A percentile compares a stretch with the other conserved stretches of the same genome.
These are phyloP conservation scores for Phytophthora sojae DNA, from an alignment of 352 stramenopile genomes.

Conservation along the genomic window DNA sequence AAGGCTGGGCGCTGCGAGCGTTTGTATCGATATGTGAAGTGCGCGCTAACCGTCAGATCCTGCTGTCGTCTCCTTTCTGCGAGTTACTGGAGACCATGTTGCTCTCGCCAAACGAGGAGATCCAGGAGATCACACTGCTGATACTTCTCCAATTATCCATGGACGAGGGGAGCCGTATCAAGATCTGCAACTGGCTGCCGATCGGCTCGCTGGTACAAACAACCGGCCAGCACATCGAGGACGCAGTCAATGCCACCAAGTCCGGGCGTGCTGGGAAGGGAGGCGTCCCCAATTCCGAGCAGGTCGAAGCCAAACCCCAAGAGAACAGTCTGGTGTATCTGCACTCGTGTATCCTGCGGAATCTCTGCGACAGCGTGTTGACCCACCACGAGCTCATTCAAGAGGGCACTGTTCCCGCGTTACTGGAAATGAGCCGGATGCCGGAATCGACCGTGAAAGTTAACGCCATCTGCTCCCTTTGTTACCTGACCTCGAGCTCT, in stretches of 20 bases:
- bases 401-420: conserved; percentile 52
- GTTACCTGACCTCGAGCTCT: conserved; percentile 70
- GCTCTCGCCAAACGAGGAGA: conserved; percentile 37
- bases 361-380: conserved; percentile 75
- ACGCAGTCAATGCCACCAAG: conserved; percentile 3
- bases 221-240: conserved; percentile 39
- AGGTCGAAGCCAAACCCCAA: conserved; percentile 3
- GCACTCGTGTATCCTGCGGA: conserved; percentile 75
- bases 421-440: conserved; percentile 70
- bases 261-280: not conserved
- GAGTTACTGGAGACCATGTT: conserved; percentile 61
- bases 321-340: conserved; percentile 51
- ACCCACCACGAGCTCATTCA: conserved; percentile 81
- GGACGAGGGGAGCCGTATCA: conserved; percentile 72
- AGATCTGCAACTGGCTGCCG: conserved; percentile 76
- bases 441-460: conserved; percentile 59
- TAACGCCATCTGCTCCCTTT: conserved; percentile 74
- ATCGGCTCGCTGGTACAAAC: conserved; percentile 50
- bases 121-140: conserved; percentile 65
- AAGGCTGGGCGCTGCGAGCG: conserved; percentile 56
- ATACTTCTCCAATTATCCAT: conserved; percentile 64
- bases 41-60: conserved; percentile 51
- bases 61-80: conserved; percentile 62
- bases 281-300: not conserved
- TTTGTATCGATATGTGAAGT: conserved; percentile 64